Conservation (phyloP, 2,329 filamentous ascomycete genomes). For the Plenodomus tracheiphilus region DNA sequence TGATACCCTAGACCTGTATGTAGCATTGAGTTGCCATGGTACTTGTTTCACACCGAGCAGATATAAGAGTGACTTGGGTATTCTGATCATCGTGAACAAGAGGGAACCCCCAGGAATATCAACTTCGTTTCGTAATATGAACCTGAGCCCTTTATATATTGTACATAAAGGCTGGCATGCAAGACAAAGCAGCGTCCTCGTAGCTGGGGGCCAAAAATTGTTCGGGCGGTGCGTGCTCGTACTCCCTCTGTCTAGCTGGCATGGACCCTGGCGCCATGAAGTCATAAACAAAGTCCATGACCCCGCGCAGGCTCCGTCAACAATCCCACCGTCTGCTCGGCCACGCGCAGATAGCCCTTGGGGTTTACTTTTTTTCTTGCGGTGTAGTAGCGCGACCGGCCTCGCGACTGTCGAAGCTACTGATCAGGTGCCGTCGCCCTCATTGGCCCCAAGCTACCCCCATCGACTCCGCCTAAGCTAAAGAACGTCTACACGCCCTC, state of each 20-base stretch:
- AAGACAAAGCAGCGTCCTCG: not conserved
- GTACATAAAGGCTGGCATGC: not conserved
- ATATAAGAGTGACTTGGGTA: no score
- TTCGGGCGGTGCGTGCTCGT: not conserved
- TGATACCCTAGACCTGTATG: constrained; percentile 7
- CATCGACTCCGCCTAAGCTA: not conserved
- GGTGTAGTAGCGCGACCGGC: not conserved
- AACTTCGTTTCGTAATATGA: no score
- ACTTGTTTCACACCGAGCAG: no score
- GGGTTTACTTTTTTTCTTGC: not conserved
- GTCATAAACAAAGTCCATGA: not conserved
- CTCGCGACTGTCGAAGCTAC: not conserved
- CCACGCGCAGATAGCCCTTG: not conserved
- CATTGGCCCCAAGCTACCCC: not conserved
- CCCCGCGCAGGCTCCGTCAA: not conserved
- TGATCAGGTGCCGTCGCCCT: not conserved
- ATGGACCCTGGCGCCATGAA: not conserved
- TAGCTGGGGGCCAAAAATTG: not conserved
- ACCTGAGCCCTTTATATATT: no score
- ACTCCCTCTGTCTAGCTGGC: not conserved
- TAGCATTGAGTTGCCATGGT: no score
- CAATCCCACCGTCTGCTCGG: constrained; percentile 6
- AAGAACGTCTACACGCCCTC: not conserved
- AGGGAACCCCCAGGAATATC: no score
- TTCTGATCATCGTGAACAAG: no score